These are phyloP conservation scores for Musa troglodytarum DNA, from an alignment of 176 grass and related monocot species.

Conservation along the genomic window DNA sequence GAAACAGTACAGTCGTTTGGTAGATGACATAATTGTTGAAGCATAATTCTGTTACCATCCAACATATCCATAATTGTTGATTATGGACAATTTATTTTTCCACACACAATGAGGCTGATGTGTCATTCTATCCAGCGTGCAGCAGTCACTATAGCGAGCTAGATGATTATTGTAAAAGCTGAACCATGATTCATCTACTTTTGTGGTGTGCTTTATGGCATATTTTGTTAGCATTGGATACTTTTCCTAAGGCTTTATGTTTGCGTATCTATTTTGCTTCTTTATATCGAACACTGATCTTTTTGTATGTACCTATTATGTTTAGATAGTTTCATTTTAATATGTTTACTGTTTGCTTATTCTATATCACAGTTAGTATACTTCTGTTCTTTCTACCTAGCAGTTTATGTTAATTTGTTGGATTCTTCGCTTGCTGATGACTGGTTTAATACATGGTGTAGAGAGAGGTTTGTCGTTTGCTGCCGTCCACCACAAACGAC, in stretches of 20 bases:
- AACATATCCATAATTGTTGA: no score
- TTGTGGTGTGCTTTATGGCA: no score
- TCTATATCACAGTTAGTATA: constrained; percentile 22
- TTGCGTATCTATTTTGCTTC: neutral
- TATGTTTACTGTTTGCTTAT: neutral
- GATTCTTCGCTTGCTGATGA: neutral
- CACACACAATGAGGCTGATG: no score
- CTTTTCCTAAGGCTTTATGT: neutral
- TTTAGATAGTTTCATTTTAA: constrained; percentile 4
- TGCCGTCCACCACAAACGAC: constrained; percentile 59
- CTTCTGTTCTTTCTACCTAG: neutral
- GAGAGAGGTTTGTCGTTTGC: constrained; percentile 75
- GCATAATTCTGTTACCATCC: no score
- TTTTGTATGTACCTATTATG: neutral
- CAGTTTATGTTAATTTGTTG: constrained; percentile 9
- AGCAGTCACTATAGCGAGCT: no score
- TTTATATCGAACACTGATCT: neutral
- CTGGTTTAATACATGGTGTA: constrained; percentile 33
- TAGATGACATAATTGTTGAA: no score
- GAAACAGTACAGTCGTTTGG: no score
- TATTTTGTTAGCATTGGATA: neutral
- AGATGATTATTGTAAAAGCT: no score
- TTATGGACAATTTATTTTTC: no score
- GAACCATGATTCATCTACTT: no score
- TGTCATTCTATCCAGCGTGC: no score